A percentile compares a stretch with the other conserved stretches of the same genome.
phyloP scores from a whole-genome alignment of 176 grass and related monocot species.

The Cocos nucifera region DNA sequence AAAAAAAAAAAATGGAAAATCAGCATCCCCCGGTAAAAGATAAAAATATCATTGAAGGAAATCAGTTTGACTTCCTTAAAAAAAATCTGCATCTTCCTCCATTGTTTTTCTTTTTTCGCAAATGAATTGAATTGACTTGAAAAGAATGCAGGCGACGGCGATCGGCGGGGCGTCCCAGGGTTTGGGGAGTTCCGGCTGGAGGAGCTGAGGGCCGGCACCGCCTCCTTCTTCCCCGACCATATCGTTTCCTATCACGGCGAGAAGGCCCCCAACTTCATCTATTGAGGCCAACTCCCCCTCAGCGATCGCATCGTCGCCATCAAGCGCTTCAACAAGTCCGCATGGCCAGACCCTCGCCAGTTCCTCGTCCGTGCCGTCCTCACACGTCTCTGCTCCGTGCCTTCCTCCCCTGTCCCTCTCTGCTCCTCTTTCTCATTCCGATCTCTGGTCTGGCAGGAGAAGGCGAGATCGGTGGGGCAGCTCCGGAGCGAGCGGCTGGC shows the following conservation, averaged over 20 bases:
- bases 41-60: too few relatives aligned
- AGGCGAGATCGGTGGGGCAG: constrained; percentile 26
- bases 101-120: too few relatives aligned
- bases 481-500: constrained; percentile 31
- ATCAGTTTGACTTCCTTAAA: too few relatives aligned
- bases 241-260: constrained; percentile 44
- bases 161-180: constrained; percentile 2
- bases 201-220: constrained; percentile 31
- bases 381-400: too few relatives aligned
- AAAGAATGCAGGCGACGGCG: not conserved
- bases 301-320: constrained; percentile 25
- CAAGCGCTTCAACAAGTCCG: constrained; percentile 34
- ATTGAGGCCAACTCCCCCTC: constrained; percentile 27
- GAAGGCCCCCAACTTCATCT: constrained; percentile 53
- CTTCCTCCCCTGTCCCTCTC: not conserved
- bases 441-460: constrained; percentile 23
- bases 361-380: not conserved
- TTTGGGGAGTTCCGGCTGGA: constrained; percentile 35
- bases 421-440: not conserved
- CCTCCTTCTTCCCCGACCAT: constrained; percentile 31
- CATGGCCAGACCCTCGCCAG: constrained; percentile 45
- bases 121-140: too few relatives aligned
- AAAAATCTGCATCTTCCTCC: too few relatives aligned
- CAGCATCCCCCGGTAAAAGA: too few relatives aligned
- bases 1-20: too few relatives aligned